Evolutionary conservation across 352 stramenopile species (phyloP), one percentile per base, ranked within the genome.

Genomic region (Globisporangium echinulatum): DNA sequence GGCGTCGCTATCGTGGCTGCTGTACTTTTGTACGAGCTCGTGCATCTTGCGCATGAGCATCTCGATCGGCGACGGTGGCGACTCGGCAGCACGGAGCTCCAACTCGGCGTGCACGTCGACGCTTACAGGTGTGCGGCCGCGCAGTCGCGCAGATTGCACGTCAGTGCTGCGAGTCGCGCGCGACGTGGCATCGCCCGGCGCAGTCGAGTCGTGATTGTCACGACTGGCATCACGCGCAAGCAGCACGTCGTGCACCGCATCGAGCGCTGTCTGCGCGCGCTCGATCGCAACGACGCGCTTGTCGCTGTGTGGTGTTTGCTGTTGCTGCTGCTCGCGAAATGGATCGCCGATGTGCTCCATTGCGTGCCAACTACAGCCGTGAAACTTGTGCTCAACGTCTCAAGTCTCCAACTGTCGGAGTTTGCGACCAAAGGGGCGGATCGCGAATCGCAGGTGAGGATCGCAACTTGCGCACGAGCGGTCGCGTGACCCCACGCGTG

Each of bases 21-120:
- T 75, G 66, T 78, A 79, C 51, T 75, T 79, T 15, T 78, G 68
- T 46, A 82, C 75, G 14, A 85, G 62, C 47, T 82, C 68, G 58
- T 85, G 75, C 75, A 85, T 85, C 58, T 78, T 78, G 56, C 54
- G 69, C 70, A 82, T 70, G 25, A 85, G 59, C 48, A 81, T 55
- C 64, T 79, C 73, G 39, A 82, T 77, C 9, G 67, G 68, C 15
- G 75, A 79, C 57, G 52, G 36, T n/a, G 53, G 64, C 40, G 37
- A n/a, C 4, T 44, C 8, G 11, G 37, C 10, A 2, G 17, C 37
- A 17, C 11, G 9, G 0, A 38, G 19, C 15, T 51, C 53, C 7
- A 46, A 48, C 1, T 39, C 49, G 19, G 56, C 40, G 14, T 61
- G 52, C 33, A 59, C 39, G 38, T 56, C 52, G 13, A 60, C 53